Percentiles rank a stretch among this genome's conserved stretches.
These are phyloP conservation scores for Neolentinus lepideus DNA, from an alignment of 1,284 basidiomycete genomes.

Conservation along the genomic window DNA sequence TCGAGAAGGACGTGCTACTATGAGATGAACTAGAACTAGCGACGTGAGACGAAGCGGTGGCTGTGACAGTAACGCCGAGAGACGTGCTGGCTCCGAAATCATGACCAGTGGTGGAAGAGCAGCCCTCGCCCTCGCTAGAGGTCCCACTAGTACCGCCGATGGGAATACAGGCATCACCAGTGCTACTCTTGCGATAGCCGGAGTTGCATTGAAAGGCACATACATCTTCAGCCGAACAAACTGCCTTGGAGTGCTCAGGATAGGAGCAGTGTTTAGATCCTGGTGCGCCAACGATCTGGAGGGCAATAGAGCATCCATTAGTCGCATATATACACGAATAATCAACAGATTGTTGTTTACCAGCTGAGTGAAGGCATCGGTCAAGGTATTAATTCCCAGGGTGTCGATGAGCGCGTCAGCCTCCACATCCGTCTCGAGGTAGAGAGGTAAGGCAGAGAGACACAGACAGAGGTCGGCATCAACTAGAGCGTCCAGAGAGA, in stretches of 20 bases:
- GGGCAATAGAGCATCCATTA: background rate
- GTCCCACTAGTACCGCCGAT: background rate
- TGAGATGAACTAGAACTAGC: too few relatives aligned
- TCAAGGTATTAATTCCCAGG: slow-evolving; percentile 9
- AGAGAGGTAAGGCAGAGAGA: slow-evolving; percentile 16
- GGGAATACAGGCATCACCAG: background rate
- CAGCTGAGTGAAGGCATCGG: background rate
- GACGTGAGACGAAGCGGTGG: too few relatives aligned
- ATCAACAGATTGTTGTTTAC: background rate
- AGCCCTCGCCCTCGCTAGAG: background rate
- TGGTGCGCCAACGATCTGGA: background rate
- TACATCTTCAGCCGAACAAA: background rate
- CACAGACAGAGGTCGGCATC: slow-evolving; percentile 19
- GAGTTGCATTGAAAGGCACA: background rate
- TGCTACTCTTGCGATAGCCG: background rate
- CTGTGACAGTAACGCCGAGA: too few relatives aligned
- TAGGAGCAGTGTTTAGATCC: background rate
- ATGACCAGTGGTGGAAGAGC: background rate
- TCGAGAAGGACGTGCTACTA: too few relatives aligned
- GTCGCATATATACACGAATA: background rate
- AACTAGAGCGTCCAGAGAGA: slow-evolving; percentile 8
- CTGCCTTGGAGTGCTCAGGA: background rate
- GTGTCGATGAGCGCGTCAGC: slow-evolving; percentile 12
- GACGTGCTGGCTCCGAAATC: background rate
- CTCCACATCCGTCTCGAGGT: slow-evolving; percentile 11